Evolutionary conservation across 768 basidiomycete species (phyloP).

Genomic region (Naganishia kalamii): DNA sequence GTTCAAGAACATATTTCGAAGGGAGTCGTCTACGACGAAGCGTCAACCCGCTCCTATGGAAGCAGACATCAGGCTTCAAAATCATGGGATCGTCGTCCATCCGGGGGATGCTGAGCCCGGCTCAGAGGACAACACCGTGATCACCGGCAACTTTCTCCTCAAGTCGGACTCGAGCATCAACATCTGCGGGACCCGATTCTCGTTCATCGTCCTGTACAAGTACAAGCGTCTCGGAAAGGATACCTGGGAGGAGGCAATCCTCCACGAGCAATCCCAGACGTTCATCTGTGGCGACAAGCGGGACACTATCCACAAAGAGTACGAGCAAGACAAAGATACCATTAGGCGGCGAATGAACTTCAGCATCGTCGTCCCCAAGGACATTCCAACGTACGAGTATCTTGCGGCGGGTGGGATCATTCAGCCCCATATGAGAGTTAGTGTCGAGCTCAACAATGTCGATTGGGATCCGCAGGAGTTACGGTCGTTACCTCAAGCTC

Average conservation of each 20-base stretch:
- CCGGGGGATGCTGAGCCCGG: neutral
- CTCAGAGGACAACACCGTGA: neutral
- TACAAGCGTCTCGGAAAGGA: neutral
- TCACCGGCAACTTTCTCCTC: neutral
- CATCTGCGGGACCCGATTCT: neutral
- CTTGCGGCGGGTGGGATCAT: neutral
- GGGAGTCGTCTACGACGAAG: neutral
- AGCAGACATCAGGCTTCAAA: neutral
- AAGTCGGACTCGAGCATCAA: neutral
- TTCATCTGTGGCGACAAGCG: neutral
- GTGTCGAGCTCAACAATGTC: neutral
- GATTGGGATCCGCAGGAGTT: neutral
- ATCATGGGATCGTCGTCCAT: neutral
- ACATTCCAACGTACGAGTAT: neutral
- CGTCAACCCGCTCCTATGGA: neutral
- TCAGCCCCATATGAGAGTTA: constrained; percentile 4
- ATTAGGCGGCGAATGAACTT: neutral
- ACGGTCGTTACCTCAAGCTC: neutral
- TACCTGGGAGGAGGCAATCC: neutral
- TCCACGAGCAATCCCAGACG: neutral
- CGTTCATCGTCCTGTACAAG: neutral
- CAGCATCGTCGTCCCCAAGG: neutral
- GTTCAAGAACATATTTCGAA: constrained; percentile 10
- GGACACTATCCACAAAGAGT: neutral
- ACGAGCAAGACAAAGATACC: neutral